phyloP scores from a whole-genome alignment of 768 basidiomycete species.

The Auricularia cornea region DNA sequence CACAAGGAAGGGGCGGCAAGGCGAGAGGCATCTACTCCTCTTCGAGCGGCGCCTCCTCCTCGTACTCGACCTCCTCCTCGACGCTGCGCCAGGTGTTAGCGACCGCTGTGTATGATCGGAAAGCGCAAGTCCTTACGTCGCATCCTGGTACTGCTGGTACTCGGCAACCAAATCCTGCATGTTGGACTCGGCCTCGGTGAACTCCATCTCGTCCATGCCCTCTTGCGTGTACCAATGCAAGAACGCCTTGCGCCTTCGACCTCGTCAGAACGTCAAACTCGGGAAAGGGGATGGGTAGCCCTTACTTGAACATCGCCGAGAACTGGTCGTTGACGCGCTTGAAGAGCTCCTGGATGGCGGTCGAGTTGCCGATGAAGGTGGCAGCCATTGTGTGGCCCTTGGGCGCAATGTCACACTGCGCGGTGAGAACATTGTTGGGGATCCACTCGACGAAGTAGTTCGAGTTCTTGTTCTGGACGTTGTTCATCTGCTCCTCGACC shows the following conservation, averaged over 20 bases:
- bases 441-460: conserved; percentile 99
- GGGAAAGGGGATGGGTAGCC: not conserved
- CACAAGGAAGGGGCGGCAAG: not conserved
- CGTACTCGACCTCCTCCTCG: conserved; percentile 85
- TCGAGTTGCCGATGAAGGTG: conserved; percentile 96
- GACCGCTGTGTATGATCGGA: conserved; percentile 9
- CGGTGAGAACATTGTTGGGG: conserved; percentile 96
- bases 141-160: conserved; percentile 95
- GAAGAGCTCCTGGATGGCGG: conserved; percentile 96
- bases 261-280: conserved; percentile 16
- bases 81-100: conserved; percentile 34
- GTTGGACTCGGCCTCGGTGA: conserved; percentile 98
- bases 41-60: conserved; percentile 61
- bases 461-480: conserved; percentile 95
- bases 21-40: conserved; percentile 38
- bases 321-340: conserved; percentile 98
- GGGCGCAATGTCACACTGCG: conserved; percentile 97
- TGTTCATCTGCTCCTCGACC: conserved; percentile 98
- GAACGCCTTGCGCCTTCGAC: conserved; percentile 74
- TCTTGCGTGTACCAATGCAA: conserved; percentile 99
- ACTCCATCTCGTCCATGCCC: conserved; percentile 99
- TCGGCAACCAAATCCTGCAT: conserved; percentile 98
- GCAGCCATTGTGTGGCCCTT: conserved; percentile 94
- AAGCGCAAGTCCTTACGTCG: conserved; percentile 54
- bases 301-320: conserved; percentile 90